A percentile compares a stretch with the other conserved stretches of the same genome.
These are phyloP conservation scores for Hawksworthiomyces lignivorus DNA, from an alignment of 2,329 filamentous ascomycete genomes.

Conservation along the genomic window DNA sequence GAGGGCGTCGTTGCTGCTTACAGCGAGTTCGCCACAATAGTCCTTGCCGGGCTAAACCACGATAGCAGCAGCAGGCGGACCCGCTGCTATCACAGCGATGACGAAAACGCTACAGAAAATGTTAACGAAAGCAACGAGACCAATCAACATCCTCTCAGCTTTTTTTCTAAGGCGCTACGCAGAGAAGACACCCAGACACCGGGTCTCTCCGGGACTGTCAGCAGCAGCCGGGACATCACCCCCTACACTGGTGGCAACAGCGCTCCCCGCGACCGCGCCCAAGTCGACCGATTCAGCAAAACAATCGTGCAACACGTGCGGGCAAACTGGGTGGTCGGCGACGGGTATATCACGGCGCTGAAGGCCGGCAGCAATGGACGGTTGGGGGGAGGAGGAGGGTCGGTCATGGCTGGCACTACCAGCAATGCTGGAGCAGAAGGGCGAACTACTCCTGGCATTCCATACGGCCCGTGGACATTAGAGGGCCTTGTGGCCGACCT, in stretches of 20 bases:
- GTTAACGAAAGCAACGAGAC: no score
- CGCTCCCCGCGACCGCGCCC: constrained; percentile 12
- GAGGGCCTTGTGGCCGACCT: constrained; percentile 24
- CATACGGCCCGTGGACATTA: constrained; percentile 23
- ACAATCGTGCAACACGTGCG: constrained; percentile 37
- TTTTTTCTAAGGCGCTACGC: not conserved
- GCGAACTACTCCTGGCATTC: constrained; percentile 13
- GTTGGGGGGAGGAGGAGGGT: no score
- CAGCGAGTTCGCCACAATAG: constrained; percentile 8
- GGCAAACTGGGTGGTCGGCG: constrained; percentile 32
- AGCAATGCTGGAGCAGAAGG: not conserved
- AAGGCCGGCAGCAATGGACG: constrained; percentile 5
- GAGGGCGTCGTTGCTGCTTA: constrained; percentile 1
- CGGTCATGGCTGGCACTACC: no score
- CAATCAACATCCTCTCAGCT: no score
- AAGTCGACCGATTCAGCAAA: constrained; percentile 32
- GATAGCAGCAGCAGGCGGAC: no score
- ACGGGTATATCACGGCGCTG: constrained; percentile 16
- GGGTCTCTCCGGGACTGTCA: not conserved
- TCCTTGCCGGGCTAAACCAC: no score
- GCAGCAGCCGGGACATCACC: not conserved
- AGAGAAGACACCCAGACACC: not conserved
- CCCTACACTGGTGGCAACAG: not conserved
- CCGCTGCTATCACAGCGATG: no score
- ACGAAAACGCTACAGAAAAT: no score